phyloP scores from a whole-genome alignment of 2,329 filamentous ascomycete species.

The Cladophialophora psammophila region DNA sequence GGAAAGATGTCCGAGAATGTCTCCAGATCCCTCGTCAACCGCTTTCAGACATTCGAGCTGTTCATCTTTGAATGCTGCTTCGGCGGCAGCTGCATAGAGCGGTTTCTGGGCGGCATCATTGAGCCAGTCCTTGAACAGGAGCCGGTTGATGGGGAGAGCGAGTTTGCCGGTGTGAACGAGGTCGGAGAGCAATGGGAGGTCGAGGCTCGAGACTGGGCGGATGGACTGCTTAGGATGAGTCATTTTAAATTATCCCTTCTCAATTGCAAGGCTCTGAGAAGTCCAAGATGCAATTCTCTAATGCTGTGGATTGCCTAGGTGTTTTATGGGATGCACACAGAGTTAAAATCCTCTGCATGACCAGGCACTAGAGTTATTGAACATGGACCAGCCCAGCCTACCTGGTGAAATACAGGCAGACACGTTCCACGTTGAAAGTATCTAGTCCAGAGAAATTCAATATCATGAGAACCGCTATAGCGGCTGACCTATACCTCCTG shows the following conservation, averaged over 20 bases:
- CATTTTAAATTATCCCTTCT: not conserved
- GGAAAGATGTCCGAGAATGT: slow-evolving; percentile 8
- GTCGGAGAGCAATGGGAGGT: slow-evolving; percentile 10
- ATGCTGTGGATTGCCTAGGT: not conserved
- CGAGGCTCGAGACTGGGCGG: not conserved
- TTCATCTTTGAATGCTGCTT: slow-evolving; percentile 2
- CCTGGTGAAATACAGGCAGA: not conserved
- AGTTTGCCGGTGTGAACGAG: slow-evolving; percentile 8
- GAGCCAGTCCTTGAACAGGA: slow-evolving; percentile 11
- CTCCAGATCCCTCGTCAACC: not conserved
- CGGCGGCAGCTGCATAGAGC: slow-evolving; percentile 1
- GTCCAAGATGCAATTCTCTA: not conserved
- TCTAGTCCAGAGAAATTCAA: not conserved
- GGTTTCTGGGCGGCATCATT: slow-evolving; percentile 13
- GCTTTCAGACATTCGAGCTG: not conserved
- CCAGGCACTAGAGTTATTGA: not conserved
- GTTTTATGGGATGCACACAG: not conserved
- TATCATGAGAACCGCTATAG: too few relatives aligned
- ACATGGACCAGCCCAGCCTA: not conserved
- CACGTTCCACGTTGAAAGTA: not conserved
- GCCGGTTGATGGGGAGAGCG: slow-evolving; percentile 8
- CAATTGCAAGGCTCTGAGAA: not conserved
- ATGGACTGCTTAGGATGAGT: not conserved
- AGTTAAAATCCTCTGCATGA: not conserved
- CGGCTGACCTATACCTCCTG: too few relatives aligned